Percentiles rank a stretch among this genome's conserved stretches.
Conservation (phyloP, 2,329 filamentous ascomycete species). For the Paecilomyces sp. region DNA sequence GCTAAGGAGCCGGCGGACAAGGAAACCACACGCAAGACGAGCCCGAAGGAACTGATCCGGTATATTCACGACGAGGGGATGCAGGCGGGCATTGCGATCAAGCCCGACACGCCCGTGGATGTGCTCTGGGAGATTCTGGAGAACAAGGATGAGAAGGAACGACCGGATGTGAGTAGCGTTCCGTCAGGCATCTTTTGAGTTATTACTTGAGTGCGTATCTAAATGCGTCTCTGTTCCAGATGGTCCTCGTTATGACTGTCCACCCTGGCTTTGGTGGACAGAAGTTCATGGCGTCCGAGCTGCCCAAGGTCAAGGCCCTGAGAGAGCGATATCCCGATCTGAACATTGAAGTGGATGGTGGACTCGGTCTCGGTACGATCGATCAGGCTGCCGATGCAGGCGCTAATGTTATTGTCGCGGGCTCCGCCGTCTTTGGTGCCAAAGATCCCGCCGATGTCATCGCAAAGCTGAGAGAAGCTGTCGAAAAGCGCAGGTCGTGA, state of each 20-base stretch:
- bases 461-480: constrained; percentile 66
- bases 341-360: constrained; percentile 96
- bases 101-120: constrained; percentile 83
- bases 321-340: constrained; percentile 79
- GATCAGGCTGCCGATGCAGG: constrained; percentile 91
- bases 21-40: constrained; percentile 63
- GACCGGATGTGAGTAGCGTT: constrained; percentile 68
- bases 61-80: constrained; percentile 87
- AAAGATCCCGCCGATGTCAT: constrained; percentile 85
- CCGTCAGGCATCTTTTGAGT: background rate
- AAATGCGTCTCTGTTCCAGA: constrained; percentile 49
- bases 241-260: constrained; percentile 98
- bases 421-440: constrained; percentile 91
- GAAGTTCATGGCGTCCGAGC: constrained; percentile 94
- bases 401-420: constrained; percentile 96
- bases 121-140: constrained; percentile 89
- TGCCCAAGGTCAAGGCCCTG: constrained; percentile 85
- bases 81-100: constrained; percentile 90
- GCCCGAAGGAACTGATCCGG: constrained; percentile 73
- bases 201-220: background rate
- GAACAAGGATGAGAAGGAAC: constrained; percentile 61
- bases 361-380: constrained; percentile 79
- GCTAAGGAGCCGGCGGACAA: constrained; percentile 69
- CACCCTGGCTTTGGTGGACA: constrained; percentile 96
- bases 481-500: constrained; percentile 51